Conservation (phyloP, 2,329 filamentous ascomycete species). For the Helotiales sp. region DNA sequence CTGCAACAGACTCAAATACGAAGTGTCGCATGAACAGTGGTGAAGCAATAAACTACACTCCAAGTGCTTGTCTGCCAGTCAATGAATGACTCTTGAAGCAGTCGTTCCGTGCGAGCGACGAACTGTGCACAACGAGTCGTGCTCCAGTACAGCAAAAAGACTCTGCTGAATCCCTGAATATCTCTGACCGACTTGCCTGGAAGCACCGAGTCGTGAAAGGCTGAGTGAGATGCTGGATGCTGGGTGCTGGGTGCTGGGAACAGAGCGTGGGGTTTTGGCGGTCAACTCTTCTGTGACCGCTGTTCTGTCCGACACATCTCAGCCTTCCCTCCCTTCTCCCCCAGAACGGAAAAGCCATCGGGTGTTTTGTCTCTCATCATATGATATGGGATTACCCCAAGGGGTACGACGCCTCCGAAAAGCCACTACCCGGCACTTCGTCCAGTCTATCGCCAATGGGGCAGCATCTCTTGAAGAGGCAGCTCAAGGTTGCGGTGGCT, state of each 20-base stretch:
- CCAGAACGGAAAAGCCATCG: background rate
- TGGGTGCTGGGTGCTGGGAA: background rate
- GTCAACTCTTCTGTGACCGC: slow-evolving; percentile 3
- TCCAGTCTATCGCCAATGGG: slow-evolving; percentile 3
- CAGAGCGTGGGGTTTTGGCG: slow-evolving; percentile 6
- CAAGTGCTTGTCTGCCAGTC: background rate
- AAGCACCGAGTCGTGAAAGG: slow-evolving; percentile 2
- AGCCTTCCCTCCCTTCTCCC: background rate
- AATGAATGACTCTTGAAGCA: slow-evolving; percentile 13
- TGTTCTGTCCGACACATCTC: slow-evolving; percentile 4
- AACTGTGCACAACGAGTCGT: slow-evolving; percentile 11
- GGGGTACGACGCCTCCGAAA: background rate
- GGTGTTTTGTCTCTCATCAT: background rate
- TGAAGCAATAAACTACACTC: background rate
- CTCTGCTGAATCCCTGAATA: background rate
- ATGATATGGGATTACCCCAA: background rate
- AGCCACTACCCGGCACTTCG: slow-evolving; percentile 1
- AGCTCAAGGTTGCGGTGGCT: background rate
- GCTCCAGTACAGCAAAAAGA: slow-evolving; percentile 4
- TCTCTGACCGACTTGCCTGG: slow-evolving; percentile 11
- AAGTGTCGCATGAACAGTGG: slow-evolving; percentile 11
- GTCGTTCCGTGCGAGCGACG: background rate
- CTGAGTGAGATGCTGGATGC: no score
- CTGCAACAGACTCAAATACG: background rate
- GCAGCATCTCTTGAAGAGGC: slow-evolving; percentile 6